Percentiles rank a stretch among this genome's conserved stretches.
Evolutionary conservation across 768 basidiomycete genomes (phyloP).

Genomic region (Artomyces pyxidatus): DNA sequence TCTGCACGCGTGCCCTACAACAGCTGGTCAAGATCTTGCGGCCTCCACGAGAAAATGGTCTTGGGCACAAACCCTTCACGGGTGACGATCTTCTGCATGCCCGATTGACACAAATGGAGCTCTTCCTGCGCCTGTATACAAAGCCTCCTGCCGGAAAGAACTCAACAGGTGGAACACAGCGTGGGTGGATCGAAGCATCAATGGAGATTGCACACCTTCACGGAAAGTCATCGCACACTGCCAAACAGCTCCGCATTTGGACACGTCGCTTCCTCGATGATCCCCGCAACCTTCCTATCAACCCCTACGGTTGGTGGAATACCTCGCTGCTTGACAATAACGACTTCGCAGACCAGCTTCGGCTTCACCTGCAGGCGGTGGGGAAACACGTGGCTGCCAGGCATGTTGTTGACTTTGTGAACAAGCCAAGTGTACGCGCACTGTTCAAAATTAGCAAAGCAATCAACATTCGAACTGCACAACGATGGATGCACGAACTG

Average conservation of each 20-base stretch:
- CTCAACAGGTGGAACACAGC: no score
- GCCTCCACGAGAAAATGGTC: neutral
- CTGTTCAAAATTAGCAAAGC: slow-evolving; percentile 15
- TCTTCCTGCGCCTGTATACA: slow-evolving; percentile 3
- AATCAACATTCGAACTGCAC: slow-evolving; percentile 24
- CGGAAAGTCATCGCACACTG: neutral
- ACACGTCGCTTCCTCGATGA: slow-evolving; percentile 15
- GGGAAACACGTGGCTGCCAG: slow-evolving; percentile 13
- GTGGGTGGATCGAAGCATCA: neutral
- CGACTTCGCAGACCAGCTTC: slow-evolving; percentile 11
- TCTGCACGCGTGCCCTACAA: no score
- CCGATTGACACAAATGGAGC: slow-evolving; percentile 5
- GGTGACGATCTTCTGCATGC: slow-evolving; percentile 3
- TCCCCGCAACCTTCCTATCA: slow-evolving; percentile 15
- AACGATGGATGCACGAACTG: slow-evolving; percentile 30
- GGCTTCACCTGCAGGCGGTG: slow-evolving; percentile 11
- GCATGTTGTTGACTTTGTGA: slow-evolving; percentile 10
- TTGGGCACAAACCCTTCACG: neutral
- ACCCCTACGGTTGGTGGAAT: slow-evolving; percentile 18
- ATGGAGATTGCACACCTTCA: neutral
- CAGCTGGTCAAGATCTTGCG: neutral
- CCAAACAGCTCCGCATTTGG: slow-evolving; percentile 16
- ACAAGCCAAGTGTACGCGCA: slow-evolving; percentile 1
- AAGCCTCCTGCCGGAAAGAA: no score
- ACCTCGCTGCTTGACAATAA: slow-evolving; percentile 12